A percentile compares a stretch with the other conserved stretches of the same genome.
Evolutionary conservation across 257 asterid genomes (phyloP).

Genomic region (Fraxinus anomala): DNA sequence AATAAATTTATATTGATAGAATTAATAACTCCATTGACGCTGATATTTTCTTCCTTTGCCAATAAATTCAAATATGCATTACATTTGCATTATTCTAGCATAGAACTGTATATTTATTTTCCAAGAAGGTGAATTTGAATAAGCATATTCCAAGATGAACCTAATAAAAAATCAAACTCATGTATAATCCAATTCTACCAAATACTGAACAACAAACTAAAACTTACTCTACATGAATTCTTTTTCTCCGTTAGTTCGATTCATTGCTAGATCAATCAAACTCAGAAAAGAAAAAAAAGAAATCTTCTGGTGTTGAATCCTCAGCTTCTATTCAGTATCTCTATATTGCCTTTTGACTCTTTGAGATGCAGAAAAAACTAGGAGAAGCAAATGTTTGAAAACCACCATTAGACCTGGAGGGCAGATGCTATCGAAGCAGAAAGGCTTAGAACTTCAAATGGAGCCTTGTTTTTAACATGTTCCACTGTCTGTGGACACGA

Average conservation of each 20-base stretch:
- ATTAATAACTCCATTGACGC: no score
- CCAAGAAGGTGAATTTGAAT: no score
- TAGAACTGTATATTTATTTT: no score
- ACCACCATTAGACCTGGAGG: conserved; percentile 62
- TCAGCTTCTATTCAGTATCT: neutral
- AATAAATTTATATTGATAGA: no score
- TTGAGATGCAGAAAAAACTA: neutral
- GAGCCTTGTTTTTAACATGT: conserved; percentile 71
- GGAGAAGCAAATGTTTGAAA: conserved; percentile 10
- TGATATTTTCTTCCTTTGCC: no score
- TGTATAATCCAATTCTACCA: neutral
- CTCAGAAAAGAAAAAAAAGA: neutral
- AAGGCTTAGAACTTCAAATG: conserved; percentile 84
- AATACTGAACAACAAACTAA: no score
- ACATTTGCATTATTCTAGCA: no score
- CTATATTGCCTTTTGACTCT: neutral
- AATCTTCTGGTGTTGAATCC: neutral
- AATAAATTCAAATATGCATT: no score
- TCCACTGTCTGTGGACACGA: conserved; percentile 88
- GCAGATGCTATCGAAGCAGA: conserved; percentile 82
- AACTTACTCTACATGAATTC: neutral
- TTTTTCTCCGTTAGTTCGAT: neutral
- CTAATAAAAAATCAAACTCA: neutral
- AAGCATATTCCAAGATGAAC: no score
- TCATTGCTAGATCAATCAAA: no score